Conservation (phyloP, 73 alveolate species). For the Tetrahymena borealis region DNA sequence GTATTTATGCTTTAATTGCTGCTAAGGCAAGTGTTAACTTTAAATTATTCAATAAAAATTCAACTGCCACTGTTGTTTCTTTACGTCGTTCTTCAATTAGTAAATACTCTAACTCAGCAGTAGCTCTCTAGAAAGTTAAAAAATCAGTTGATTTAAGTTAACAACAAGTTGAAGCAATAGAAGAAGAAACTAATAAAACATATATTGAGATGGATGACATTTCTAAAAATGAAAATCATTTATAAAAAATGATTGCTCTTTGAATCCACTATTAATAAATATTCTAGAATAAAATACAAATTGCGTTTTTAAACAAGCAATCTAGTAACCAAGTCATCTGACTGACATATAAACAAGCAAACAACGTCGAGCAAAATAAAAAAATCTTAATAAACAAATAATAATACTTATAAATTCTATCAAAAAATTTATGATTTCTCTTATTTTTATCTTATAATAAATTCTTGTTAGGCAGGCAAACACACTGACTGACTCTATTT, state of each 20-base stretch:
- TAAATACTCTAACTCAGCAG: neutral
- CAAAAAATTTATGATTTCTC: too few relatives aligned
- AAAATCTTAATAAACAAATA: too few relatives aligned
- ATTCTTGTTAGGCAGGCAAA: too few relatives aligned
- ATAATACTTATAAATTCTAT: too few relatives aligned
- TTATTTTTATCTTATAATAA: too few relatives aligned
- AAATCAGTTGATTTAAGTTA: neutral
- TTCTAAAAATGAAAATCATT: neutral
- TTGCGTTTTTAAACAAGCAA: too few relatives aligned
- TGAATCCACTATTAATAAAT: too few relatives aligned
- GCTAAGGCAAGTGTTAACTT: neutral
- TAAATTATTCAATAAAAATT: neutral
- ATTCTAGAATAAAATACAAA: too few relatives aligned
- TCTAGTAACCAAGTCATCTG: too few relatives aligned
- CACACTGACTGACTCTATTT: too few relatives aligned
- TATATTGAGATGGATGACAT: neutral
- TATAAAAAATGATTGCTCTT: neutral
- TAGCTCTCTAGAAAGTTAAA: neutral
- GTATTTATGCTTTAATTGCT: neutral
- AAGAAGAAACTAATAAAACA: neutral
- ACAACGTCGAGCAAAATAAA: too few relatives aligned
- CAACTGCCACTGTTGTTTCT: neutral
- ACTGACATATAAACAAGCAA: too few relatives aligned
- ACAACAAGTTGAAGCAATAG: neutral
- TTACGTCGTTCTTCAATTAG: neutral